A percentile compares a stretch with the other conserved stretches of the same genome.
These are phyloP conservation scores for Durotheca rogersii DNA, from an alignment of 495 filamentous ascomycete genomes.

Conservation along the genomic window DNA sequence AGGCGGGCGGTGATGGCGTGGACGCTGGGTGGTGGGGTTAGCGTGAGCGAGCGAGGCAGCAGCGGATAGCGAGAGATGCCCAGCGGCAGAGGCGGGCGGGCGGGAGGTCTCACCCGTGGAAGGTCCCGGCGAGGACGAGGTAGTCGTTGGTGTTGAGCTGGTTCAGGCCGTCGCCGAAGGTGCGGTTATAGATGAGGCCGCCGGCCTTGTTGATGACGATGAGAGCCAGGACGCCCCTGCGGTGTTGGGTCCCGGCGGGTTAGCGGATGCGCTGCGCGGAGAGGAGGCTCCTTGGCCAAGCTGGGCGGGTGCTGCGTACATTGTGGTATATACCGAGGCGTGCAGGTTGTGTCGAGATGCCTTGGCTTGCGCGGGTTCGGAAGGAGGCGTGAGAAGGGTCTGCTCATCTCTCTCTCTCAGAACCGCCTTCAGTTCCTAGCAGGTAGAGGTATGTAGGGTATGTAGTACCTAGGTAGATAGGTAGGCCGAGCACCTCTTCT, in stretches of 20 bases:
- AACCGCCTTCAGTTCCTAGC: too few relatives aligned
- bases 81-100: too few relatives aligned
- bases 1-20: constrained; percentile 89
- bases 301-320: constrained; percentile 9
- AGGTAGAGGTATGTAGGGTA: too few relatives aligned
- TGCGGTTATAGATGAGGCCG: constrained; percentile 90
- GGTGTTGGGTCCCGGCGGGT: background rate
- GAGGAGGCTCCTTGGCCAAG: background rate
- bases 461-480: too few relatives aligned
- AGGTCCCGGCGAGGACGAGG: constrained; percentile 95
- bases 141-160: constrained; percentile 92
- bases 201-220: constrained; percentile 99
- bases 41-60: background rate
- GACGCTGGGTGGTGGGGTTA: constrained; percentile 51
- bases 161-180: constrained; percentile 78
- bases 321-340: background rate
- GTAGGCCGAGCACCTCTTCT: too few relatives aligned
- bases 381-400: too few relatives aligned
- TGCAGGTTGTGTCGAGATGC: background rate
- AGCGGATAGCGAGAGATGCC: constrained; percentile 9
- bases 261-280: constrained; percentile 5
- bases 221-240: constrained; percentile 87
- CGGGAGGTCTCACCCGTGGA: constrained; percentile 69
- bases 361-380: too few relatives aligned
- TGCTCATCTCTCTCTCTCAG: constrained; percentile 20